phyloP scores from a whole-genome alignment of 208 protist species.

The Leptomonas pyrrhocoris region DNA sequence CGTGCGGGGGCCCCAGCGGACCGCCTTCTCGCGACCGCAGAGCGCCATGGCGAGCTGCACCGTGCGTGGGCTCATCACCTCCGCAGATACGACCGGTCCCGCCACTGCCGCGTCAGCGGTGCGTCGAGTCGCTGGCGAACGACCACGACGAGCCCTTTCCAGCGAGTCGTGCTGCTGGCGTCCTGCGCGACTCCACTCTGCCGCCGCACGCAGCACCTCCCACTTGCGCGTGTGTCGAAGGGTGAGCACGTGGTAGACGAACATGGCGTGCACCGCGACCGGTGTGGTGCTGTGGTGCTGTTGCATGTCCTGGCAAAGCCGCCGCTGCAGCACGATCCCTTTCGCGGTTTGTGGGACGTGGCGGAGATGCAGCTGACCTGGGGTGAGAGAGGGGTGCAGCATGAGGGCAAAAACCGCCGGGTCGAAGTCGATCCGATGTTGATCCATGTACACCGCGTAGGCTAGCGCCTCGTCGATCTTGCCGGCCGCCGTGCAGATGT shows the following conservation, averaged over 20 bases:
- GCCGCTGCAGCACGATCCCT: conserved; percentile 75
- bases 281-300: conserved; percentile 33
- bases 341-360: conserved; percentile 47
- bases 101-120: neutral
- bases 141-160: too few relatives aligned
- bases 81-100: conserved; percentile 11
- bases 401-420: conserved; percentile 70
- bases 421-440: conserved; percentile 61
- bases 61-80: conserved; percentile 58
- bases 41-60: conserved; percentile 54
- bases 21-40: conserved; percentile 67
- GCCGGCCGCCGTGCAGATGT: conserved; percentile 70
- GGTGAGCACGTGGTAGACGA: conserved; percentile 81
- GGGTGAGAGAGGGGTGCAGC: conserved; percentile 76
- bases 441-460: conserved; percentile 56
- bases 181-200: conserved; percentile 7
- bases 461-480: conserved; percentile 56
- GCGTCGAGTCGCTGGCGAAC: too few relatives aligned
- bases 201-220: conserved; percentile 64
- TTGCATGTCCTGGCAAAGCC: conserved; percentile 52
- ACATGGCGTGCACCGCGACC: conserved; percentile 81
- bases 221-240: conserved; percentile 78
- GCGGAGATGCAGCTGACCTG: conserved; percentile 30
- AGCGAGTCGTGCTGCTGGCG: too few relatives aligned
- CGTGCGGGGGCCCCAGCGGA: conserved; percentile 73